Percentiles rank a stretch among this genome's conserved stretches.
These are phyloP conservation scores for Mycena maculata DNA, from an alignment of 768 basidiomycete species.

Conservation along the genomic window DNA sequence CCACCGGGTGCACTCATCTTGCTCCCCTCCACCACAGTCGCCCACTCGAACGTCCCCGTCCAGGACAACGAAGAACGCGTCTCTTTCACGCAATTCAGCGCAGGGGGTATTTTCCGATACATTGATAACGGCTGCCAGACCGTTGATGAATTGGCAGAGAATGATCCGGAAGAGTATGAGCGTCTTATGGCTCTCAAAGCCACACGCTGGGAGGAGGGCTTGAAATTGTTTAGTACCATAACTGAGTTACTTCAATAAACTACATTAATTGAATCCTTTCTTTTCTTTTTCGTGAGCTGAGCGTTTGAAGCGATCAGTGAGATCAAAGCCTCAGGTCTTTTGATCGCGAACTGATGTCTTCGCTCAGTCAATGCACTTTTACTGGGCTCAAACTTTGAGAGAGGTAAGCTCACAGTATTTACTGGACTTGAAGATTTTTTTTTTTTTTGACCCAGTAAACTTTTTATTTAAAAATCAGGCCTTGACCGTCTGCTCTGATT, in stretches of 20 bases:
- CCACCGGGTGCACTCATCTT: slow-evolving; percentile 32
- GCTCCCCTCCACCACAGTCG: slow-evolving; percentile 43
- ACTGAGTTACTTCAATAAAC: background rate
- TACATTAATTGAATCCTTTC: background rate
- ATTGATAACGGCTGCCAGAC: background rate
- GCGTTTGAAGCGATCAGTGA: too few species aligned
- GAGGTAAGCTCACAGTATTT: too few species aligned
- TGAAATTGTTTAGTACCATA: background rate
- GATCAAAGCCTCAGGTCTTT: too few species aligned
- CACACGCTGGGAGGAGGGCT: background rate
- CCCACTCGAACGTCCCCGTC: too few species aligned
- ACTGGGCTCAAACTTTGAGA: too few species aligned
- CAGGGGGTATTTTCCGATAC: background rate
- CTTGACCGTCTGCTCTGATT: too few species aligned
- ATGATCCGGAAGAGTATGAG: background rate
- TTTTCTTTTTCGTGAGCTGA: too few species aligned
- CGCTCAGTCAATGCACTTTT: too few species aligned
- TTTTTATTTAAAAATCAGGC: too few species aligned
- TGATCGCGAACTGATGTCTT: too few species aligned
- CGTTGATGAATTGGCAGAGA: background rate
- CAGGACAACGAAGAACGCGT: slow-evolving; percentile 28
- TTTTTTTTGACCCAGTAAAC: too few species aligned
- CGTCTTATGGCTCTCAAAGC: background rate
- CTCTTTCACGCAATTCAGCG: background rate
- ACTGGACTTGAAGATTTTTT: too few species aligned